Percentiles rank a stretch among this genome's conserved stretches.
Conservation (phyloP, 1,284 basidiomycete genomes). For the Athelia sp. region DNA sequence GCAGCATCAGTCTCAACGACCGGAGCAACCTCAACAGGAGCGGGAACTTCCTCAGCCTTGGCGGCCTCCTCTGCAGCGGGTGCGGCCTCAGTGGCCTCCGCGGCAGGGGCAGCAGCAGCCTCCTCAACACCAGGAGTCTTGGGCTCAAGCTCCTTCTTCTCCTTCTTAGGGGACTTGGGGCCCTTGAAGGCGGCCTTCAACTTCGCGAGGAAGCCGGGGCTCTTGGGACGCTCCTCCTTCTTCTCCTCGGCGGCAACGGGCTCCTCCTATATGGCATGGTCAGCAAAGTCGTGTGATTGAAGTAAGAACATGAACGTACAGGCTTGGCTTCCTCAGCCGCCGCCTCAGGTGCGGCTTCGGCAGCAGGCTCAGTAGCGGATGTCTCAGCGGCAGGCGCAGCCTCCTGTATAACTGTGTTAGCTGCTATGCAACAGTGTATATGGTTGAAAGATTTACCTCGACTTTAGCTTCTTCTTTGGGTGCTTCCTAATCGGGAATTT, state of each 20-base stretch:
- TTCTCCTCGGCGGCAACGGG: conserved; percentile 45
- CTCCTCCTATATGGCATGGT: conserved; percentile 21
- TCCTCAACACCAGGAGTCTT: conserved; percentile 38
- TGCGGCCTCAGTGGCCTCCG: conserved; percentile 25
- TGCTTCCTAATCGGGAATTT: conserved; percentile 33
- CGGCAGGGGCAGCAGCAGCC: conserved; percentile 29
- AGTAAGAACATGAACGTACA: conserved; percentile 33
- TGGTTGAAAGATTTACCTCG: too few relatives aligned
- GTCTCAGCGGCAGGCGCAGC: conserved; percentile 24
- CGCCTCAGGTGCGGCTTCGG: conserved; percentile 24
- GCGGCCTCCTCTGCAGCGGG: conserved; percentile 21
- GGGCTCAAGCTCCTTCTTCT: conserved; percentile 48
- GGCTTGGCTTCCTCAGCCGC: conserved; percentile 47
- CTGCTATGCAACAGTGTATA: too few relatives aligned
- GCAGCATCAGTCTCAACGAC: conserved; percentile 33
- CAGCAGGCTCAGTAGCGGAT: conserved; percentile 21
- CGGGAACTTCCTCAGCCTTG: conserved; percentile 23
- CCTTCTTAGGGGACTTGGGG: conserved; percentile 63
- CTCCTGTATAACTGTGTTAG: too few relatives aligned
- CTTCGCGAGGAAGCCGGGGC: conserved; percentile 67
- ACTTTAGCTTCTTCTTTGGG: conserved; percentile 41
- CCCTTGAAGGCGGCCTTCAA: conserved; percentile 71
- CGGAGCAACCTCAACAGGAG: conserved; percentile 30
- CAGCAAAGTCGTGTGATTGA: conserved; percentile 4
- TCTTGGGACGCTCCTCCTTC: conserved; percentile 75